These are phyloP conservation scores for Trametes sp. DNA, from an alignment of 1,284 basidiomycete species.

Conservation along the genomic window DNA sequence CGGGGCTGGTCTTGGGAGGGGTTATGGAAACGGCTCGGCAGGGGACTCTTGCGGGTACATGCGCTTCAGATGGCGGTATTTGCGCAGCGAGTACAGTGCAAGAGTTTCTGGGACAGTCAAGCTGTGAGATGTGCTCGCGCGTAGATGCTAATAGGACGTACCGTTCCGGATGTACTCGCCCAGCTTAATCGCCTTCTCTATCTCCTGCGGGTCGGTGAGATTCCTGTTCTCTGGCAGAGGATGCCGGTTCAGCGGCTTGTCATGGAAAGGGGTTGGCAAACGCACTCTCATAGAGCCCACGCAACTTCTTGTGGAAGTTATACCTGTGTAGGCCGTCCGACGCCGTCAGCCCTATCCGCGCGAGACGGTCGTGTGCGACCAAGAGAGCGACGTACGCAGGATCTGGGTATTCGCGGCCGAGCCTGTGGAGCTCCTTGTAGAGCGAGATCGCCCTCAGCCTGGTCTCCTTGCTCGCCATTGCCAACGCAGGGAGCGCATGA, in stretches of 20 bases:
- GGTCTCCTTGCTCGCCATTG: conserved; percentile 47
- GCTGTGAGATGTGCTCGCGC: background rate
- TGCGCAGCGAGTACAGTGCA: conserved; percentile 85
- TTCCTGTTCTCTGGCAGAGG: conserved; percentile 68
- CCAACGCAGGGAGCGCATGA: conserved; percentile 18
- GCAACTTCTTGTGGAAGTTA: conserved; percentile 74
- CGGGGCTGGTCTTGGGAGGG: background rate
- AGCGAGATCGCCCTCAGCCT: conserved; percentile 70
- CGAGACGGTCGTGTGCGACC: conserved; percentile 6
- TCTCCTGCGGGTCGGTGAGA: conserved; percentile 73
- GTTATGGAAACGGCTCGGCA: conserved; percentile 13
- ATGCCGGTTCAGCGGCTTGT: background rate
- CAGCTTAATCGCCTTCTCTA: conserved; percentile 80
- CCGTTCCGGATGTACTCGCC: conserved; percentile 92
- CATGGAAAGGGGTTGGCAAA: conserved; percentile 1
- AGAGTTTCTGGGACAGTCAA: conserved; percentile 73
- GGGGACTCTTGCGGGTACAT: conserved; percentile 59
- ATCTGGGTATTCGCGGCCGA: conserved; percentile 82
- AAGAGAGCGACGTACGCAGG: conserved; percentile 61
- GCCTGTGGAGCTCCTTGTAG: conserved; percentile 81
- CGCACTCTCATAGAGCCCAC: conserved; percentile 76
- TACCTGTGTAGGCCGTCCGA: conserved; percentile 55
- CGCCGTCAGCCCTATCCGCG: background rate
- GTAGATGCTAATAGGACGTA: conserved; percentile 46
- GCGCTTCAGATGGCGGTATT: conserved; percentile 84